Evolutionary conservation across 495 filamentous ascomycete species (phyloP).

Genomic region (Aspergillus steynii): DNA sequence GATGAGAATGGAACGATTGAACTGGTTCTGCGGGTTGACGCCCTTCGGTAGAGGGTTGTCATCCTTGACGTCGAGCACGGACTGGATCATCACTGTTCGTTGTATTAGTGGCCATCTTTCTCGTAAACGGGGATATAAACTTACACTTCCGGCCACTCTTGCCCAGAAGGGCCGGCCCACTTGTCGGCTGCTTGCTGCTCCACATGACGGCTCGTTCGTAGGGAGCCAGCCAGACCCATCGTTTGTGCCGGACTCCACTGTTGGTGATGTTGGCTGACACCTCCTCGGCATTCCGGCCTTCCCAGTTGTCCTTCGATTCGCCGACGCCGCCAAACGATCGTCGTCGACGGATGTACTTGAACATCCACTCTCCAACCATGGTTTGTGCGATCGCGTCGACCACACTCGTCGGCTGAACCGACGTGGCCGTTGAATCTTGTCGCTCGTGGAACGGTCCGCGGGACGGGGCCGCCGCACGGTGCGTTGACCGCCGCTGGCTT

Average conservation of each 20-base stretch:
- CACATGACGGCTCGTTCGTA: slow-evolving; percentile 96
- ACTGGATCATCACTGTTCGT: slow-evolving; percentile 81
- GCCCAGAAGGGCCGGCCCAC: slow-evolving; percentile 82
- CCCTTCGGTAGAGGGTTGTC: slow-evolving; percentile 85
- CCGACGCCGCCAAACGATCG: slow-evolving; percentile 77
- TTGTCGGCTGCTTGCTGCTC: slow-evolving; percentile 96
- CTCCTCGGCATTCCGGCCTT: slow-evolving; percentile 49
- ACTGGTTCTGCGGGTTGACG: slow-evolving; percentile 53
- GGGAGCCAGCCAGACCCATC: slow-evolving; percentile 98
- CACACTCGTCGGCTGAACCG: slow-evolving; percentile 71
- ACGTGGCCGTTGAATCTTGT: slow-evolving; percentile 57
- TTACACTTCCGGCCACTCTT: slow-evolving; percentile 95
- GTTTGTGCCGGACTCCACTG: slow-evolving; percentile 76
- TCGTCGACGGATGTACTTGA: slow-evolving; percentile 90
- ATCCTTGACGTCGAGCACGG: slow-evolving; percentile 94
- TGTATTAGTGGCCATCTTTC: slow-evolving; percentile 21
- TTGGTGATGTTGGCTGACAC: slow-evolving; percentile 55
- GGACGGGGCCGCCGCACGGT: slow-evolving; percentile 22
- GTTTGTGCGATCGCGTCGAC: slow-evolving; percentile 98
- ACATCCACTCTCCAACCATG: slow-evolving; percentile 99
- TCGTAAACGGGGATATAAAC: slow-evolving; percentile 30
- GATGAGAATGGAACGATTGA: slow-evolving; percentile 94
- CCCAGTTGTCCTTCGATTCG: slow-evolving; percentile 65
- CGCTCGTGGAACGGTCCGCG: slow-evolving; percentile 32
- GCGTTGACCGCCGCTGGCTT: slow-evolving; percentile 21